Conservation (phyloP, 805 yeast genomes). For the Ogataea neopini region DNA sequence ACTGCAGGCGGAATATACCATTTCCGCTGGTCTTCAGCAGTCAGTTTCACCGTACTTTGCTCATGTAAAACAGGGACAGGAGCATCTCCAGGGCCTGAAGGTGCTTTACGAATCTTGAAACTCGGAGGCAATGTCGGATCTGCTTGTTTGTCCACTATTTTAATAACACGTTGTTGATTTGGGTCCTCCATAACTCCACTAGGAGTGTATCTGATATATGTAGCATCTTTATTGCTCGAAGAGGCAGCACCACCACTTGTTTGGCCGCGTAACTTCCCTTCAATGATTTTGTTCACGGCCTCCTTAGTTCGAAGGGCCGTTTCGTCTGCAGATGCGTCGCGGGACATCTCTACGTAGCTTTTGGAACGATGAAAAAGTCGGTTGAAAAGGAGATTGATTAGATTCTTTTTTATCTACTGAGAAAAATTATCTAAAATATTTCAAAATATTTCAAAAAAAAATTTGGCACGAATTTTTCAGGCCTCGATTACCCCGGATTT, state of each 20-base stretch:
- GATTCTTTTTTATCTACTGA: not conserved
- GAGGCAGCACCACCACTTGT: slow-evolving; percentile 21
- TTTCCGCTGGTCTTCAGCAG: slow-evolving; percentile 69
- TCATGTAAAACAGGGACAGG: slow-evolving; percentile 67
- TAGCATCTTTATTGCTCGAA: slow-evolving; percentile 30
- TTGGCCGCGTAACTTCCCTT: slow-evolving; percentile 41
- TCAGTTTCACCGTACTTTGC: slow-evolving; percentile 50
- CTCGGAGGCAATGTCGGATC: slow-evolving; percentile 90
- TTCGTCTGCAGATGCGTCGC: too few relatives aligned
- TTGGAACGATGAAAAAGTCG: too few relatives aligned
- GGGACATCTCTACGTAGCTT: too few relatives aligned
- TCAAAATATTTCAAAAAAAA: too few relatives aligned
- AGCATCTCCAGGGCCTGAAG: slow-evolving; percentile 58
- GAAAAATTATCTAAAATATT: not conserved
- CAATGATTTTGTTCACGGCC: slow-evolving; percentile 54
- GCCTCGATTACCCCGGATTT: not conserved
- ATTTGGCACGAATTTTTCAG: not conserved
- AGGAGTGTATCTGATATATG: slow-evolving; percentile 47
- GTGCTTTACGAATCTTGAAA: slow-evolving; percentile 69
- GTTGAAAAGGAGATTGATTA: not conserved
- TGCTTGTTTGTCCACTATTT: slow-evolving; percentile 62
- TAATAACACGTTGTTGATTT: slow-evolving; percentile 49
- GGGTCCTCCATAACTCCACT: slow-evolving; percentile 35
- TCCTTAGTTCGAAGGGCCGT: slow-evolving; percentile 57
- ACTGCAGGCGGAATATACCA: slow-evolving; percentile 92